Conservation (phyloP, 306 rosid species). For the Pueraria montana region DNA sequence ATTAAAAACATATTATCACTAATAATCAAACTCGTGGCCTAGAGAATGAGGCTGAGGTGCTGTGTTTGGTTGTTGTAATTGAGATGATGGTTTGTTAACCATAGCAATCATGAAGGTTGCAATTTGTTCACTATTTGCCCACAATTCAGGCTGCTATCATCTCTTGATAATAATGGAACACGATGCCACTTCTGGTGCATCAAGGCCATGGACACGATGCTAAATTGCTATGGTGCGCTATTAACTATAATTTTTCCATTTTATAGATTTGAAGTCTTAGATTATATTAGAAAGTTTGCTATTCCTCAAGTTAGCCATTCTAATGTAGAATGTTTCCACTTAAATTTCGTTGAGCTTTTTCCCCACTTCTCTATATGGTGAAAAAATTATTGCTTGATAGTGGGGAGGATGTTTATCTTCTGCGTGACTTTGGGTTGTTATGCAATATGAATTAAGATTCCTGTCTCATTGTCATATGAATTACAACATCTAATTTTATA, state of each 20-base stretch:
- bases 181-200: neutral
- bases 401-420: conserved; percentile 32
- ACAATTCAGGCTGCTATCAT: neutral
- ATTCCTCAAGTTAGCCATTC: conserved; percentile 1
- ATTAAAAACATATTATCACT: neutral
- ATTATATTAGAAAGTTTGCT: neutral
- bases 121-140: neutral
- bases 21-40: neutral
- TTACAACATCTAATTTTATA: conserved; percentile 29
- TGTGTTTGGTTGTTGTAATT: conserved; percentile 1
- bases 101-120: neutral
- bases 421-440: neutral
- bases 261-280: conserved; percentile 23
- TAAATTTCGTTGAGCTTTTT: conserved; percentile 1
- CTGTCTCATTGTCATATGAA: neutral
- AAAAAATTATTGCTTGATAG: conserved; percentile 26
- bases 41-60: conserved; percentile 11
- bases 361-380: conserved; percentile 5
- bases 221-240: neutral
- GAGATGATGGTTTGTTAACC: neutral
- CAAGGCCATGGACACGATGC: neutral
- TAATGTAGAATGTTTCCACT: neutral
- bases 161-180: neutral
- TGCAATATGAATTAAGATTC: conserved; percentile 30
- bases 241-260: neutral